Evolutionary conservation across 2,329 filamentous ascomycete genomes (phyloP).

Genomic region (Fusarium sororula): DNA sequence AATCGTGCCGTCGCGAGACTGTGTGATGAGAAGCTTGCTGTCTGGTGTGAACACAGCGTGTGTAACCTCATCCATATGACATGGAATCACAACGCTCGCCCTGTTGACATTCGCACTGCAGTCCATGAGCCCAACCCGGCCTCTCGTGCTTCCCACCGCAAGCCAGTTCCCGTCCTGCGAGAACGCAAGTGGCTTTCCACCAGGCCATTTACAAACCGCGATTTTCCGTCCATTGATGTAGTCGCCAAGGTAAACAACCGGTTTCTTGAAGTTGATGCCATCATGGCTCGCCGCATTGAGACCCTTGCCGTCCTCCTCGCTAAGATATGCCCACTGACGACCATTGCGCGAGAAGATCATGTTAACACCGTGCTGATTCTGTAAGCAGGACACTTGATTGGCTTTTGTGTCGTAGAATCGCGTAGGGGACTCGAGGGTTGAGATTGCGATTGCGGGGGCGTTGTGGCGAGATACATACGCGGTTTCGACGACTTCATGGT

Average conservation of each 20-base stretch:
- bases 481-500: constrained; percentile 38
- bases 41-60: constrained; percentile 43
- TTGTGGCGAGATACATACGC: constrained; percentile 32
- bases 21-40: constrained; percentile 32
- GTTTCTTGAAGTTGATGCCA: constrained; percentile 35
- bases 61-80: constrained; percentile 40
- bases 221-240: constrained; percentile 35
- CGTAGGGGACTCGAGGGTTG: constrained; percentile 39
- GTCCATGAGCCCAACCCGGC: constrained; percentile 40
- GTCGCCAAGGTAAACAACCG: constrained; percentile 36
- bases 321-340: constrained; percentile 39
- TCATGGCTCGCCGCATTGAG: constrained; percentile 34
- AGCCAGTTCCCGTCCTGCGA: constrained; percentile 36
- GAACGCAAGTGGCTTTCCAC: constrained; percentile 38
- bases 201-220: constrained; percentile 34
- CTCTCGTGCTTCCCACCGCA: constrained; percentile 33
- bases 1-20: constrained; percentile 43
- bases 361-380: constrained; percentile 40
- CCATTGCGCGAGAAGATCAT: constrained; percentile 36
- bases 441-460: constrained; percentile 33
- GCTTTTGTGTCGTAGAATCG: constrained; percentile 39
- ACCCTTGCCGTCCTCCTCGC: constrained; percentile 38
- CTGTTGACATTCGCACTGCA: constrained; percentile 21
- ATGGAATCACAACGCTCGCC: constrained; percentile 27
- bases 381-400: constrained; percentile 29